These are phyloP conservation scores for Podochytrium sp. DNA, from an alignment of 192 early-diverging fungal species.

Conservation along the genomic window DNA sequence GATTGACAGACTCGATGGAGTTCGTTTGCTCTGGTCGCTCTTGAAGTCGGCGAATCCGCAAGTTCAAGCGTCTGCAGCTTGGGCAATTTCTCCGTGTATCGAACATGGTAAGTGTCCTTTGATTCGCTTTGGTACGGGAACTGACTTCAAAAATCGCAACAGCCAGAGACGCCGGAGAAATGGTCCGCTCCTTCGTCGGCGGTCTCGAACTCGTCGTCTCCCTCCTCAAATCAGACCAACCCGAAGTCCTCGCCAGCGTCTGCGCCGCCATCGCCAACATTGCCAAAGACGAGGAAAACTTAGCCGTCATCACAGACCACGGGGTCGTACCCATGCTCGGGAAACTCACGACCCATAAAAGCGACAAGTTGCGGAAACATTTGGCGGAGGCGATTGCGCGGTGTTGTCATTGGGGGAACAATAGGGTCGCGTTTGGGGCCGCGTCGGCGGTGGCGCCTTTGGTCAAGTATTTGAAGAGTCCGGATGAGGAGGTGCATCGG, in stretches of 20 bases:
- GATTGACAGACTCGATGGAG: constrained; percentile 66
- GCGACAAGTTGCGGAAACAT: constrained; percentile 66
- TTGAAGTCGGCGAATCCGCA: constrained; percentile 62
- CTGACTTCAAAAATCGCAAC: neutral
- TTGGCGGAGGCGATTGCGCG: constrained; percentile 65
- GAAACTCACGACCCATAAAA: constrained; percentile 62
- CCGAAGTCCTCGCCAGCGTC: constrained; percentile 63
- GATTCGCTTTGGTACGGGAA: neutral
- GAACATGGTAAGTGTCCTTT: constrained; percentile 57
- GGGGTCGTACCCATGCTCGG: constrained; percentile 70
- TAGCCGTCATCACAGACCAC: constrained; percentile 74
- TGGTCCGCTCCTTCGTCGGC: constrained; percentile 72
- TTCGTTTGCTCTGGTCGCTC: constrained; percentile 68
- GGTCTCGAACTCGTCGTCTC: constrained; percentile 70
- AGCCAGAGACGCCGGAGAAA: constrained; percentile 73
- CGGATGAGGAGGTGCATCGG: constrained; percentile 66
- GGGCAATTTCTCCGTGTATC: constrained; percentile 72
- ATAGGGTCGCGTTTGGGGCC: constrained; percentile 65
- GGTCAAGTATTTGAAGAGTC: constrained; percentile 65
- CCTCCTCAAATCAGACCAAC: constrained; percentile 62
- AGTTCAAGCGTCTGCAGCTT: constrained; percentile 67
- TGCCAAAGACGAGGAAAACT: constrained; percentile 71
- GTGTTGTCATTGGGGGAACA: constrained; percentile 73
- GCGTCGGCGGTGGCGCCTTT: constrained; percentile 64
- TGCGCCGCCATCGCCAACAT: constrained; percentile 72